Evolutionary conservation across 129 eudicot species (phyloP).

Genomic region (Arctium minus): DNA sequence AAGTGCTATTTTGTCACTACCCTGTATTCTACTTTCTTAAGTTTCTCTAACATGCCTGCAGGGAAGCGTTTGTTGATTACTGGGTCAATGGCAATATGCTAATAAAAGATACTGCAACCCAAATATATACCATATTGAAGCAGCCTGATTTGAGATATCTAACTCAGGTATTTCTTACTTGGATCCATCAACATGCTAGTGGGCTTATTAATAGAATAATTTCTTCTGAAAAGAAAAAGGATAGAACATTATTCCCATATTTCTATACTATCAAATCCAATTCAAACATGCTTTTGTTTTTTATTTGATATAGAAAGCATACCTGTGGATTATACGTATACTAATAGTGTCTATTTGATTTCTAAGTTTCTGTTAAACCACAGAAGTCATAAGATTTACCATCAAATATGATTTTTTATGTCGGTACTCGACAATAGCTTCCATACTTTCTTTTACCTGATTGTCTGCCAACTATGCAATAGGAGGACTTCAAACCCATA

Average conservation of each 20-base stretch:
- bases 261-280: not conserved
- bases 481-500: constrained; percentile 94
- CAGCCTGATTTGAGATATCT: constrained; percentile 69
- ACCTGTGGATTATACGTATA: not conserved
- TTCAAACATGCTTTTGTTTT: not conserved
- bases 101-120: constrained; percentile 73
- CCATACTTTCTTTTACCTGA: not conserved
- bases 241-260: not conserved
- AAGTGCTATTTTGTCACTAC: not conserved
- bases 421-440: not conserved
- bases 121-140: constrained; percentile 69
- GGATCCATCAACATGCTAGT: not conserved
- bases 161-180: constrained; percentile 50
- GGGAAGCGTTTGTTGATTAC: constrained; percentile 90
- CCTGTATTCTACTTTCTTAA: not conserved
- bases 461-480: constrained; percentile 7
- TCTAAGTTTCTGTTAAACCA: not conserved
- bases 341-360: not conserved
- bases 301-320: not conserved
- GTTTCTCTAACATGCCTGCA: constrained; percentile 27
- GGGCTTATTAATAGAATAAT: not conserved
- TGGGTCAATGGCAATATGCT: constrained; percentile 85
- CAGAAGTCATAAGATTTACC: not conserved
- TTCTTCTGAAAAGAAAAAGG: not conserved
- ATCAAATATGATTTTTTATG: not conserved